Evolutionary conservation across 768 basidiomycete species (phyloP), one percentile per base, ranked within the genome.

Genomic region (Strobilomyces confusus): DNA sequence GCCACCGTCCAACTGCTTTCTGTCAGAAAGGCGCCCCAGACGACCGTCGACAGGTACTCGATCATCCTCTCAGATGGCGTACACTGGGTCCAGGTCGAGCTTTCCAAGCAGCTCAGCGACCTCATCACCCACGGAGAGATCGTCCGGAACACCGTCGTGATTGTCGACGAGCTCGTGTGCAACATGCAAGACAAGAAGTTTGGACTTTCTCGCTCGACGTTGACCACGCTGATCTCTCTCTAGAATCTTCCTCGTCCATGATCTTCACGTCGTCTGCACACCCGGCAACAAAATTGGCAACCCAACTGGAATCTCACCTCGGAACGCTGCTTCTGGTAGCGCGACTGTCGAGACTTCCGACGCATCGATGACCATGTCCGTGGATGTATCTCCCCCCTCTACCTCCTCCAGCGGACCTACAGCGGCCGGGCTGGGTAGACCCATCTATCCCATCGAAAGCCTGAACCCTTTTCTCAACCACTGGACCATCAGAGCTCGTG

Each of bases 401-500:
- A 9, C 1, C 4, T 29, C 9, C 29, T 29, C 6, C 23, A 60
- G 68, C 19, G 43, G 50, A 22, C 46, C 52, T 19, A n/a, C 60
- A 48, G 51, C 51, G 33, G 59, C 55, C 17, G 60, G 51, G 52
- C 41, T 49, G 32, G 61, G 63, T 23, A 69, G 67, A 33, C 62
- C 65, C 13, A 68, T 85, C 30, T 86, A 86, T 69, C 95, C 95
- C 2, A 98, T 99, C 58, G 95, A 97, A 67, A 88, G 86, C 6
- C 80, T 98, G 42, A 94, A 89, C 64, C 95, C 95, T 11, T 98
- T 97, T 63, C 92, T 95, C 71, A 98, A 95, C 75, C 92, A 92
- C 70, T 99, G 97, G 97, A 94, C 91, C 11, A 95, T 98, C 77
- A 94, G 92, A 68, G 95, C 92, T 29, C 87, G 92, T 38, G 92